phyloP scores from a whole-genome alignment of 495 filamentous ascomycete genomes.

The Echria macrotheca region DNA sequence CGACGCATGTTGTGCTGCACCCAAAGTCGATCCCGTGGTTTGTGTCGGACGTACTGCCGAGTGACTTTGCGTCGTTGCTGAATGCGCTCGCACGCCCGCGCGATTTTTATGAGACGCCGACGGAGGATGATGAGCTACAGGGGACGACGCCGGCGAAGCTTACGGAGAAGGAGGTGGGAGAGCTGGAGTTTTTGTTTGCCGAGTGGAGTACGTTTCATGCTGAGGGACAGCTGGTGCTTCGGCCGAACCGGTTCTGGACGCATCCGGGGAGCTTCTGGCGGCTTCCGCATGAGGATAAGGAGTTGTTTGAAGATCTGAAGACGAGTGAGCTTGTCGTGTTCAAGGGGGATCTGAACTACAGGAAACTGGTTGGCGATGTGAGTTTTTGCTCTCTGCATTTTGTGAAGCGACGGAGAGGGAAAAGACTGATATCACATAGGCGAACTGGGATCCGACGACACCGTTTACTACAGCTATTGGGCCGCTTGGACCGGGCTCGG shows the following conservation, averaged over 20 bases:
- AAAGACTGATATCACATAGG: slow-evolving; percentile 38
- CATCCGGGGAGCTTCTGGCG: slow-evolving; percentile 80
- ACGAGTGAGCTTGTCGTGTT: slow-evolving; percentile 85
- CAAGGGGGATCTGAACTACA: slow-evolving; percentile 95
- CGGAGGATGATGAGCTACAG: slow-evolving; percentile 57
- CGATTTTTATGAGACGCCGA: slow-evolving; percentile 65
- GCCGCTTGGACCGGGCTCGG: slow-evolving; percentile 72
- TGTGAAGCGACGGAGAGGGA: not conserved
- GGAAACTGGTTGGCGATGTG: slow-evolving; percentile 85
- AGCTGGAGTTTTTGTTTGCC: slow-evolving; percentile 70
- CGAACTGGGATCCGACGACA: slow-evolving; percentile 81
- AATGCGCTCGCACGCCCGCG: slow-evolving; percentile 68
- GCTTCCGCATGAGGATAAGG: slow-evolving; percentile 60
- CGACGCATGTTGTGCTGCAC: slow-evolving; percentile 82
- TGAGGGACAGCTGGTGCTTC: slow-evolving; percentile 73
- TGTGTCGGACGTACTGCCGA: slow-evolving; percentile 86
- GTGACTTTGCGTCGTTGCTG: slow-evolving; percentile 76
- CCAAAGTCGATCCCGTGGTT: slow-evolving; percentile 97
- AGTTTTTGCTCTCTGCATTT: no score
- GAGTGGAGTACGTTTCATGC: slow-evolving; percentile 75
- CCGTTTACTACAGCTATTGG: slow-evolving; percentile 83
- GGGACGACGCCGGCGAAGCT: slow-evolving; percentile 53
- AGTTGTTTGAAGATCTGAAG: slow-evolving; percentile 72
- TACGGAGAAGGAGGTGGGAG: slow-evolving; percentile 56
- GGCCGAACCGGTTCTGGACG: slow-evolving; percentile 88